Evolutionary conservation across 192 early-diverging fungal genomes (phyloP), one percentile per base, ranked within the genome.

Genomic region (Jimgerdemannia flammicorona): DNA sequence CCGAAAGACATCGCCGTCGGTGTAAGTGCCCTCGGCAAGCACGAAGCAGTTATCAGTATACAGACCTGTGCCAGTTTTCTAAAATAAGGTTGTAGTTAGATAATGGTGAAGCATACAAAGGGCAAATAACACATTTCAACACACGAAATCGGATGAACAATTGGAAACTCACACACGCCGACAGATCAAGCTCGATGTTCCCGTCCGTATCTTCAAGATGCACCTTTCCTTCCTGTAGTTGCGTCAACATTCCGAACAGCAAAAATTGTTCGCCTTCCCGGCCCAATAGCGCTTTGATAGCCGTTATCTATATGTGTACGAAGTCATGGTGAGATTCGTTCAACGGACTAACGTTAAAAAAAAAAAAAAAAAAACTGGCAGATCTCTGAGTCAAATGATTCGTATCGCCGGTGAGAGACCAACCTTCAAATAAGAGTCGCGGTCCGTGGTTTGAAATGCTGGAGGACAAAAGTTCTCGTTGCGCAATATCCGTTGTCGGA

Each of bases 41-140:
- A 96, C 94, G 83, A 98, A 93, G 73, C 91, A 91, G 76, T 90
- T 91, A 72, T 94, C 91, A 3, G 94, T 96, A 70, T 94, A 98
- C 66, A 98, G 67, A 2, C 96, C 96, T 19, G 80, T 79, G 7
- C 80, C 85, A 75, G 77, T 79, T 79, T 49, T 70, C 85, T 83
- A 86, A 75, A 73, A 29, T 29, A 29, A 29, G 29, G 29, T 29
- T 0, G 29, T 29, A 29, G 29, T 29, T 80, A 29, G 71, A 59
- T 41, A 72, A 40, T 10, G 10, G 74, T 6, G 29, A 0, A 54
- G 18, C 43, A 8, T 11, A 40, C 59, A 67, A 66, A 29, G 40
- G 54, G 14, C 29, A n/a, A 39, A 40, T 14, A 70, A 42, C 4
- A 20, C 42, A 20, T 3, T 73, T 4, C 0, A 29, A 29, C 29